These are phyloP conservation scores for Tuber brumale DNA, from an alignment of 495 filamentous ascomycete species.

Conservation along the genomic window DNA sequence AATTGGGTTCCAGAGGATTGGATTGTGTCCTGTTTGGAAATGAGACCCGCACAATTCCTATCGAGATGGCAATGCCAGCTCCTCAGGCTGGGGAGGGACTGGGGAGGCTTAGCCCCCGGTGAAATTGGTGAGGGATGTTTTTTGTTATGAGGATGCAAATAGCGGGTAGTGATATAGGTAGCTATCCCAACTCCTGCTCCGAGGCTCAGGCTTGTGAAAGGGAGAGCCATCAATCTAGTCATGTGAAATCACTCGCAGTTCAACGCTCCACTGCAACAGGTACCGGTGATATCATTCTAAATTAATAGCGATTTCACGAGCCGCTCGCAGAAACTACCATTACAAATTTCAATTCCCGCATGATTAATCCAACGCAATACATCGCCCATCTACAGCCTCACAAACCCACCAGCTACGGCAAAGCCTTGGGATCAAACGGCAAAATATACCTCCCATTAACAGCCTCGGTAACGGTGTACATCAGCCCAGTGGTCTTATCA, in stretches of 20 bases:
- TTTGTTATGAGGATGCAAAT: background rate
- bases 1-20: slow-evolving; percentile 17
- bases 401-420: background rate
- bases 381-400: background rate
- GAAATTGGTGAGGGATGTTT: background rate
- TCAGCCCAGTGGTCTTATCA: slow-evolving; percentile 22
- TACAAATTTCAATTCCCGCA: background rate
- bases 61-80: background rate
- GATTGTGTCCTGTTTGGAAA: slow-evolving; percentile 26
- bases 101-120: background rate
- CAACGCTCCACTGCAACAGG: background rate
- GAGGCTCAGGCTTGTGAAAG: background rate
- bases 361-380: background rate
- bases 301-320: background rate
- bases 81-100: background rate
- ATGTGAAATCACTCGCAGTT: background rate
- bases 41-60: background rate
- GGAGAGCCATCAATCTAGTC: background rate
- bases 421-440: background rate
- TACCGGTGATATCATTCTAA: background rate
- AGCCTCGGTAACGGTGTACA: slow-evolving; percentile 30
- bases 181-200: background rate
- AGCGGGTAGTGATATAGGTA: background rate
- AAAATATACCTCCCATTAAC: slow-evolving; percentile 24
- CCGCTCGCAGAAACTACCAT: background rate